Conservation (phyloP, 176 grass and related monocot genomes). For the Cymbopogon citratus region DNA sequence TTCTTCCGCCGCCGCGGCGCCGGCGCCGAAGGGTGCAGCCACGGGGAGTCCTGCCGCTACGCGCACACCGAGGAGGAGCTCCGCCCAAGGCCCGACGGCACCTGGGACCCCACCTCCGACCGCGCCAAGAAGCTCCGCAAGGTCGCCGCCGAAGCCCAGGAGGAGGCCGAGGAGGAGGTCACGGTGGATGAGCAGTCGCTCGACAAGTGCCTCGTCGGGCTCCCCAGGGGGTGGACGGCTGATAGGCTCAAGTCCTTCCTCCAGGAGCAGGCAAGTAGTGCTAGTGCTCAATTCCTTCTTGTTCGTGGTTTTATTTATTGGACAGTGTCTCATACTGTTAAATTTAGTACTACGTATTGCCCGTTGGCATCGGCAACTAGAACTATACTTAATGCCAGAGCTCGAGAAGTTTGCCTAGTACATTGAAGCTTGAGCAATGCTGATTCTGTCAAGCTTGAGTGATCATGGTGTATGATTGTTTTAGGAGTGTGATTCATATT, state of each 20-base stretch:
- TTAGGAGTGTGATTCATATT: neutral
- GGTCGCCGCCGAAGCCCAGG: neutral
- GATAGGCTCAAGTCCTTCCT: conserved; percentile 71
- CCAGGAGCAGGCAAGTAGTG: conserved; percentile 50
- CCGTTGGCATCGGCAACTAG: neutral
- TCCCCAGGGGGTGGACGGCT: conserved; percentile 55
- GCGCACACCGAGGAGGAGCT: conserved; percentile 91
- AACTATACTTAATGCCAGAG: neutral
- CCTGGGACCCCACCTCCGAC: conserved; percentile 81
- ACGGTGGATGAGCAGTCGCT: conserved; percentile 48
- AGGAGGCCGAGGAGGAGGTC: conserved; percentile 30
- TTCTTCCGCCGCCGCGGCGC: conserved; percentile 49
- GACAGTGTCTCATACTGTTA: neutral
- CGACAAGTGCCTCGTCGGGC: conserved; percentile 80
- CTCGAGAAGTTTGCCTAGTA: neutral
- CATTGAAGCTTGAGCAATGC: neutral
- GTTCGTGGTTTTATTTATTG: neutral
- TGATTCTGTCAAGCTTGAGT: neutral
- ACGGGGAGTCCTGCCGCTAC: conserved; percentile 72
- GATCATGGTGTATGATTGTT: neutral
- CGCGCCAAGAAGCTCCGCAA: conserved; percentile 55
- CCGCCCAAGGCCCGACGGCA: conserved; percentile 66
- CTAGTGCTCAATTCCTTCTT: neutral
- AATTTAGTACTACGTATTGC: neutral
- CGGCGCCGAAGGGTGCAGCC: conserved; percentile 54